Conservation (phyloP, 2,329 filamentous ascomycete species). For the Ophiocordyceps camponoti-saundersi region DNA sequence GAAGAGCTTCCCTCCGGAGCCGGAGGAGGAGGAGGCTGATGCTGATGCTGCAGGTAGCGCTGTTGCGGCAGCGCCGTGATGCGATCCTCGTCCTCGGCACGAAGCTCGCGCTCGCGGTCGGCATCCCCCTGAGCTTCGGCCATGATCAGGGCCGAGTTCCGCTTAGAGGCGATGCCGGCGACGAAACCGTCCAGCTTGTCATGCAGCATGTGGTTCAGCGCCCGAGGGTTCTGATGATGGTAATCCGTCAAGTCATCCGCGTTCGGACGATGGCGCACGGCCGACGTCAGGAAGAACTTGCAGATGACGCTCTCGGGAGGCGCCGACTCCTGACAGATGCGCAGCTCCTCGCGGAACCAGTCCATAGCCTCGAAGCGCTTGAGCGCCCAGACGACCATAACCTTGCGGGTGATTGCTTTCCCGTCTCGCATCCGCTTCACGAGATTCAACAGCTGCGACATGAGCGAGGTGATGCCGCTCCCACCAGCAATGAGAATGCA, state of each 20-base stretch:
- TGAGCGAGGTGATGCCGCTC: constrained; percentile 83
- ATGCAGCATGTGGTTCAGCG: constrained; percentile 60
- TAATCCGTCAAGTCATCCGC: constrained; percentile 17
- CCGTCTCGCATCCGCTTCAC: constrained; percentile 93
- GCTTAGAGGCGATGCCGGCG: constrained; percentile 70
- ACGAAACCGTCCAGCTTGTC: constrained; percentile 81
- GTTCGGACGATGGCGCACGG: constrained; percentile 22
- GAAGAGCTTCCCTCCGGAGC: background rate
- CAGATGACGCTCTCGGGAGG: constrained; percentile 80
- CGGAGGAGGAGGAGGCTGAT: constrained; percentile 12
- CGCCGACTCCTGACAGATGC: constrained; percentile 79
- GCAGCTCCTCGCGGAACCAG: constrained; percentile 91
- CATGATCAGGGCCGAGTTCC: constrained; percentile 68
- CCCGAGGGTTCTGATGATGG: constrained; percentile 26
- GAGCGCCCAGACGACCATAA: constrained; percentile 87
- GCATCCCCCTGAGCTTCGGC: constrained; percentile 66
- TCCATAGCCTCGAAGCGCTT: constrained; percentile 88
- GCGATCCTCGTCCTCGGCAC: constrained; percentile 67
- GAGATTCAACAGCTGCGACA: constrained; percentile 81
- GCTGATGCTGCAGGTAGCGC: constrained; percentile 42
- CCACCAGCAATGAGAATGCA: constrained; percentile 87
- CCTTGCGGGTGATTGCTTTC: constrained; percentile 79
- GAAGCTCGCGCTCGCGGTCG: constrained; percentile 63
- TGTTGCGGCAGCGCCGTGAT: constrained; percentile 65
- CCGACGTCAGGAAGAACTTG: constrained; percentile 83